Evolutionary conservation across 2,329 filamentous ascomycete genomes (phyloP), one percentile per base, ranked within the genome.

Genomic region (Metarhizium anisopliae): DNA sequence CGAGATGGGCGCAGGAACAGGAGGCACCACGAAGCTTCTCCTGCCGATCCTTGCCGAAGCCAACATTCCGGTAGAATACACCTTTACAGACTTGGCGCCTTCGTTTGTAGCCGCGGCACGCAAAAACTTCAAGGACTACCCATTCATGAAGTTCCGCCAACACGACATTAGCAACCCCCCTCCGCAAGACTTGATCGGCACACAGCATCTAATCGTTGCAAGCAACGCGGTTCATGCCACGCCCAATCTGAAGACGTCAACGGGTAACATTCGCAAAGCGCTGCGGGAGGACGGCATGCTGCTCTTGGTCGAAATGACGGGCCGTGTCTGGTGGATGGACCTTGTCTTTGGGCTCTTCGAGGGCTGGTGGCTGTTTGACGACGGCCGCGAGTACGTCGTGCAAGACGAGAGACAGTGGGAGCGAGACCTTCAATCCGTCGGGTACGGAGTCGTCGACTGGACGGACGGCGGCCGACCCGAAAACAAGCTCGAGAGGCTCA

Each of bases 211-310:
- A 8, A 61, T 74, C 16, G 45, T 74, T 5, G 63, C 68, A 1
- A 67, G 62, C 7, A 73, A 73, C 51, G 65, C 64, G 35, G 60
- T 74, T 4, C 72, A 74, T 50, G 71, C 71, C 0, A 72, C 71
- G 38, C 38, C 38, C 5, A 40, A 40, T 16, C 38, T 40, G 1
- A 40, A 40, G 11, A 40, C 14, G 11, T 40, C 38, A 14, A 16
- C 38, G 14, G 38, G 38, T 5, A 40, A 40, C 4, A 40, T 40
- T 7, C 38, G 38, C 38, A 13, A 16, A 16, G 38, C 38, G 1
- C 38, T 40, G 8, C 38, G 38, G 6, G 38, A 40, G 2, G 38
- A 40, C 38, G 38, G 38, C 14, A 40, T 40, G 38, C 38, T 40
- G 14, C 18, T 59, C 13, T 49, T 63, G 51, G 43, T 60, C 2